A percentile compares a stretch with the other conserved stretches of the same genome.
These are phyloP conservation scores for Euphorbia corollata DNA, from an alignment of 441 rosid genomes.

Conservation along the genomic window DNA sequence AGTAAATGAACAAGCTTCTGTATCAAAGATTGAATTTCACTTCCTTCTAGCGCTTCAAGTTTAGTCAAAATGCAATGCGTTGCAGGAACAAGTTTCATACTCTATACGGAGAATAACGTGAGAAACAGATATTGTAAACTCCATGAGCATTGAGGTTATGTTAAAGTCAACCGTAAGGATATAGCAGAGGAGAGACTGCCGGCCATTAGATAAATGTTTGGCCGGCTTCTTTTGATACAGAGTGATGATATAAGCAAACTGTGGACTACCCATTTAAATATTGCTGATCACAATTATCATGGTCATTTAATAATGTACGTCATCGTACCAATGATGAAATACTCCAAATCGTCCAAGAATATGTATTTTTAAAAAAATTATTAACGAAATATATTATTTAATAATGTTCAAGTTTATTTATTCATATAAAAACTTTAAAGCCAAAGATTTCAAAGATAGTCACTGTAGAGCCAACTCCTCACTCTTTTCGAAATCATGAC, in stretches of 20 bases:
- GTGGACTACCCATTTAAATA: slow-evolving; percentile 14
- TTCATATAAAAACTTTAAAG: too few species aligned
- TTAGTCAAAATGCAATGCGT: too few species aligned
- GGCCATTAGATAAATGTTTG: slow-evolving; percentile 15
- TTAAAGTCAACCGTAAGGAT: neutral
- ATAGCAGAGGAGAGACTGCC: slow-evolving; percentile 18
- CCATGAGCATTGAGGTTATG: neutral
- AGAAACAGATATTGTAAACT: neutral
- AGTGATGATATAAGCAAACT: slow-evolving; percentile 31
- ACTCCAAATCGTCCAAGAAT: too few species aligned
- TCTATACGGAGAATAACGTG: neutral
- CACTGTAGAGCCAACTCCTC: too few species aligned
- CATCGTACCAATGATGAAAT: neutral
- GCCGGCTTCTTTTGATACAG: slow-evolving; percentile 34
- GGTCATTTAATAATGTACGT: slow-evolving; percentile 1
- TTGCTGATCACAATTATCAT: neutral
- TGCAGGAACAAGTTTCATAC: neutral
- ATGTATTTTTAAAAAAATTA: too few species aligned
- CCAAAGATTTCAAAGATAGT: too few species aligned
- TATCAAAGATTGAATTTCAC: neutral
- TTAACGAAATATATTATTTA: too few species aligned
- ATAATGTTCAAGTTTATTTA: too few species aligned
- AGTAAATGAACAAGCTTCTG: too few species aligned
- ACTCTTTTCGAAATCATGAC: too few species aligned
- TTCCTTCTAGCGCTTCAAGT: neutral